phyloP scores from a whole-genome alignment of 2,329 filamentous ascomycete genomes.

The Fusarium sp. region DNA sequence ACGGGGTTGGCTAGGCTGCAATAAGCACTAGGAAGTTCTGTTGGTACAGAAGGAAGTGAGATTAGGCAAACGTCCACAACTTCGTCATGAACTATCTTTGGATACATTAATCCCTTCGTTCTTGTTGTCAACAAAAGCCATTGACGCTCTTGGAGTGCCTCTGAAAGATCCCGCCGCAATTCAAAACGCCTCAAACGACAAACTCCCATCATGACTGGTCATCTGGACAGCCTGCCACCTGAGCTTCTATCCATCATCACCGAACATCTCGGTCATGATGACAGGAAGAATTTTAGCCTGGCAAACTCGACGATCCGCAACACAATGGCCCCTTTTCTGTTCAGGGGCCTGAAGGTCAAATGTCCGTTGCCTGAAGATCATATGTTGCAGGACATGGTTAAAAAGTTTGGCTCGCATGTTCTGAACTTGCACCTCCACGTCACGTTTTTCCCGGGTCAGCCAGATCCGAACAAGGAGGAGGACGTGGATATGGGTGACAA shows the following conservation, averaged over 20 bases:
- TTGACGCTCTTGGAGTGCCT: not conserved
- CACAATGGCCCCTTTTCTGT: not conserved
- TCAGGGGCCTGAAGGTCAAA: not conserved
- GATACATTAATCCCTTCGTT: not conserved
- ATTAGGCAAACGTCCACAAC: not conserved
- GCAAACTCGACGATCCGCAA: not conserved
- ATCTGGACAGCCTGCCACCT: not conserved
- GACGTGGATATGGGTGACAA: not conserved
- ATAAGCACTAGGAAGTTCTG: not conserved
- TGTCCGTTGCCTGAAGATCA: constrained; percentile 7
- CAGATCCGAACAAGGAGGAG: not conserved
- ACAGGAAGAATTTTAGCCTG: not conserved
- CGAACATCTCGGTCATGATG: not conserved
- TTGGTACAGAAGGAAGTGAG: not conserved
- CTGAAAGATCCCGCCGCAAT: no score
- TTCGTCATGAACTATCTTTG: not conserved
- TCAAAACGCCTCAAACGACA: no score
- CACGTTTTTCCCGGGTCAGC: not conserved
- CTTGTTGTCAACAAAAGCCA: not conserved
- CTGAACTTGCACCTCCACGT: not conserved
- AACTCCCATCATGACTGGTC: not conserved
- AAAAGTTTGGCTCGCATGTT: not conserved
- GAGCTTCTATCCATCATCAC: not conserved
- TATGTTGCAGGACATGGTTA: not conserved
- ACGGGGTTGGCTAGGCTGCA: not conserved